A percentile compares a stretch with the other conserved stretches of the same genome.
Conservation (phyloP, 352 stramenopile genomes). For the Phytophthora kernoviae region DNA sequence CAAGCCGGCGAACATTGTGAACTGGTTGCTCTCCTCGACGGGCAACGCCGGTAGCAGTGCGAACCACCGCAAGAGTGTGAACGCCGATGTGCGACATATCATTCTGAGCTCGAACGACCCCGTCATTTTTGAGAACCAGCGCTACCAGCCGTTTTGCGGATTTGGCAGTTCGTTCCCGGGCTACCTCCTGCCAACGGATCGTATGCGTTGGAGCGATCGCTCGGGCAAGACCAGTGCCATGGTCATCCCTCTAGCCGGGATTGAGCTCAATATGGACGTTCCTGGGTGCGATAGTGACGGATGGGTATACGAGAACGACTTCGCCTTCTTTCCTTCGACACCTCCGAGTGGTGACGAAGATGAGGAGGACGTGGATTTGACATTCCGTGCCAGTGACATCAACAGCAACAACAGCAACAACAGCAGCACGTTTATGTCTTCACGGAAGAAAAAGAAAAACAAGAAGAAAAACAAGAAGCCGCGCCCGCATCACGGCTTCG, state of each 20-base stretch:
- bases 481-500: conserved; percentile 64
- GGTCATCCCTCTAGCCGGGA: conserved; percentile 64
- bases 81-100: conserved; percentile 60
- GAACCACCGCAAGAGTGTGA: conserved; percentile 61
- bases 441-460: conserved; percentile 34
- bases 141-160: conserved; percentile 85
- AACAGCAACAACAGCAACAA: conserved; percentile 25
- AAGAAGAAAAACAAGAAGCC: conserved; percentile 55
- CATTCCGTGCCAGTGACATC: conserved; percentile 9
- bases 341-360: conserved; percentile 32
- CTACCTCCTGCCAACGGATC: conserved; percentile 80
- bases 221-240: conserved; percentile 77
- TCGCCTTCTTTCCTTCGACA: conserved; percentile 75
- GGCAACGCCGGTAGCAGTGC: conserved; percentile 39
- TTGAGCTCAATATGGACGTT: conserved; percentile 67
- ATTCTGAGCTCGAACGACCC: conserved; percentile 78
- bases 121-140: conserved; percentile 88
- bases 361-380: conserved; percentile 30
- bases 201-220: conserved; percentile 84
- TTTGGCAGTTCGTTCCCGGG: conserved; percentile 84
- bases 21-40: conserved; percentile 69
- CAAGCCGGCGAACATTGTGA: conserved; percentile 73
- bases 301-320: conserved; percentile 88
- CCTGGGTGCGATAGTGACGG: conserved; percentile 75
- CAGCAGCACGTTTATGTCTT: conserved; percentile 33